These are phyloP conservation scores for Bjerkandera adusta DNA, from an alignment of 1,284 basidiomycete genomes.

Conservation along the genomic window DNA sequence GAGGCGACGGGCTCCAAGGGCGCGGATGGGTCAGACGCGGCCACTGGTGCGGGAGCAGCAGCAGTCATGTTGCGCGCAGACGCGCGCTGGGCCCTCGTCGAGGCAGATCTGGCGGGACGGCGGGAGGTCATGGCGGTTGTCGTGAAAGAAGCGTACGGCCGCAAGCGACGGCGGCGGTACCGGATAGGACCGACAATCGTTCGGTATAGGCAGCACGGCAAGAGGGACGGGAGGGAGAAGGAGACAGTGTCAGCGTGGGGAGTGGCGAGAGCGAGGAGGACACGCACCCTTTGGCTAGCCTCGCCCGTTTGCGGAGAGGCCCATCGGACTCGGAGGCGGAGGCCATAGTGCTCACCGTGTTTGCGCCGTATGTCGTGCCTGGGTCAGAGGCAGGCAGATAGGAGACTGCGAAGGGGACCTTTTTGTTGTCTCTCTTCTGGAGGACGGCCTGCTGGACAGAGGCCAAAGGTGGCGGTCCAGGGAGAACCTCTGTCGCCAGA, in stretches of 20 bases:
- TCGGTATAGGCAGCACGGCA: slow-evolving; percentile 13
- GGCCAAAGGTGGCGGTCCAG: slow-evolving; percentile 71
- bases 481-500: slow-evolving; percentile 81
- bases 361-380: slow-evolving; percentile 76
- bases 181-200: slow-evolving; percentile 13
- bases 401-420: slow-evolving; percentile 59
- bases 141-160: slow-evolving; percentile 1
- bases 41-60: slow-evolving; percentile 35
- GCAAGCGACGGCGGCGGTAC: slow-evolving; percentile 3
- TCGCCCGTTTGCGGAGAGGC: slow-evolving; percentile 66
- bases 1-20: slow-evolving; percentile 33
- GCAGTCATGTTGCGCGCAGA: slow-evolving; percentile 65
- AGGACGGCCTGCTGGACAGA: slow-evolving; percentile 58
- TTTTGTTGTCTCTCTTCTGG: slow-evolving; percentile 74
- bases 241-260: slow-evolving; percentile 17
- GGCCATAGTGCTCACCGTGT: slow-evolving; percentile 47
- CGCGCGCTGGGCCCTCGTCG: slow-evolving; percentile 72
- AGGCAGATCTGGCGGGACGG: slow-evolving; percentile 40
- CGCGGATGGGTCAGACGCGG: slow-evolving; percentile 38
- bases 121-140: slow-evolving; percentile 17
- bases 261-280: slow-evolving; percentile 2
- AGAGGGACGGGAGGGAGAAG: slow-evolving; percentile 17
- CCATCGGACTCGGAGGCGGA: slow-evolving; percentile 60
- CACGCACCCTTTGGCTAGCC: slow-evolving; percentile 69
- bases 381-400: slow-evolving; percentile 80